Conservation (phyloP, 352 stramenopile species). For the Phytophthora chlamydospora region DNA sequence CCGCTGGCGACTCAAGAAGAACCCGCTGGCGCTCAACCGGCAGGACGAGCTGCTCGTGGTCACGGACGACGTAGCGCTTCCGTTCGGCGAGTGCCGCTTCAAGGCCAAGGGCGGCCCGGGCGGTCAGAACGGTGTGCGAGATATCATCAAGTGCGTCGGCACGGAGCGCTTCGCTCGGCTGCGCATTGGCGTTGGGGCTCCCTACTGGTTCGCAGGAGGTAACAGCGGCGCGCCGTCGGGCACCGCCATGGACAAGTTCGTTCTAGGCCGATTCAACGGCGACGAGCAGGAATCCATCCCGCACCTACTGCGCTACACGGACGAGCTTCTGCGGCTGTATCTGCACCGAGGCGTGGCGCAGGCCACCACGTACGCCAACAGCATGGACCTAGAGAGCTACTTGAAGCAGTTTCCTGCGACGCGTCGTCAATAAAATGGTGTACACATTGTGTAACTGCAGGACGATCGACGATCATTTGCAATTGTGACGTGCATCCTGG, state of each 20-base stretch:
- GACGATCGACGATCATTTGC: conserved; percentile 18
- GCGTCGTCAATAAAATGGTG: conserved; percentile 27
- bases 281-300: conserved; percentile 81
- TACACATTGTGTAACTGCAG: conserved; percentile 11
- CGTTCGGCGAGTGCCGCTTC: conserved; percentile 85
- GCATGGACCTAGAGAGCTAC: conserved; percentile 70
- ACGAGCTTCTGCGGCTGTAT: conserved; percentile 82
- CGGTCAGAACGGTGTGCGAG: conserved; percentile 82
- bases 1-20: conserved; percentile 87
- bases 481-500: background rate
- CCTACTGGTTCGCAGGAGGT: conserved; percentile 76
- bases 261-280: conserved; percentile 76
- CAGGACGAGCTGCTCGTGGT: conserved; percentile 88
- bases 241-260: conserved; percentile 86
- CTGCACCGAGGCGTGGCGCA: conserved; percentile 80
- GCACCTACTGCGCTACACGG: conserved; percentile 65
- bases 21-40: conserved; percentile 74
- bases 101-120: conserved; percentile 78
- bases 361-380: conserved; percentile 77
- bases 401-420: conserved; percentile 37
- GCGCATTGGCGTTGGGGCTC: conserved; percentile 80
- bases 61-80: conserved; percentile 80
- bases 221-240: conserved; percentile 71
- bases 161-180: conserved; percentile 85
- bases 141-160: conserved; percentile 87